phyloP scores from a whole-genome alignment of 306 rosid genomes.

The Ammopiptanthus mongolicus region DNA sequence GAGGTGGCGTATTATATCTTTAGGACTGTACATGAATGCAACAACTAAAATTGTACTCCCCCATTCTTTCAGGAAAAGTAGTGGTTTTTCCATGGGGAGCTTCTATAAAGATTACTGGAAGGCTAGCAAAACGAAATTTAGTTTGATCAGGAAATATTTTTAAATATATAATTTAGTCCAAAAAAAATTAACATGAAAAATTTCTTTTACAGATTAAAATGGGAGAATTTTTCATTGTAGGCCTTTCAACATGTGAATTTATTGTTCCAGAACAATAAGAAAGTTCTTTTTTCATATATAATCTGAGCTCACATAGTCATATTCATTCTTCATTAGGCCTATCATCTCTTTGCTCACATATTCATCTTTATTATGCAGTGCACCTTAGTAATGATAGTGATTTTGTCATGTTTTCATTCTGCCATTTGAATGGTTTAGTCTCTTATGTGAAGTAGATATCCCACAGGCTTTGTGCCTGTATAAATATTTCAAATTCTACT shows the following conservation, averaged over 20 bases:
- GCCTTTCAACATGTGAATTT: slow-evolving; percentile 65
- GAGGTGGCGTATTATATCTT: not conserved
- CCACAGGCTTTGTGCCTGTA: not conserved
- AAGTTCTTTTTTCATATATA: not conserved
- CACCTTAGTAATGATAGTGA: not conserved
- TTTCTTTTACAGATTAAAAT: slow-evolving; percentile 55
- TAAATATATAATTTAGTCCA: not conserved
- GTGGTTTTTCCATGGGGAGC: slow-evolving; percentile 98
- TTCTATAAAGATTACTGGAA: slow-evolving; percentile 96
- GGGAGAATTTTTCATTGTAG: slow-evolving; percentile 72
- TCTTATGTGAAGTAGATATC: not conserved
- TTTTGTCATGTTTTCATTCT: not conserved
- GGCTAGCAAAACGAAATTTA: slow-evolving; percentile 31
- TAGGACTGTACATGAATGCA: not conserved
- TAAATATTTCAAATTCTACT: not conserved
- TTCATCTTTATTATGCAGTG: not conserved
- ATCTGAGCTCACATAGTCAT: too few relatives aligned
- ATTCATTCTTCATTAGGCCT: too few relatives aligned
- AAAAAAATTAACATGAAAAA: not conserved
- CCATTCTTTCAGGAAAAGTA: slow-evolving; percentile 64
- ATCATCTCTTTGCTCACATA: not conserved
- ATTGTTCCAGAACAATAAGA: not conserved
- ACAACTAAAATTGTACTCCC: not conserved
- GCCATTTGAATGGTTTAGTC: slow-evolving; percentile 14
- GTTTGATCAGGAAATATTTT: not conserved